Evolutionary conservation across 2,329 filamentous ascomycete species (phyloP).

Genomic region (Fusarium papillatum): DNA sequence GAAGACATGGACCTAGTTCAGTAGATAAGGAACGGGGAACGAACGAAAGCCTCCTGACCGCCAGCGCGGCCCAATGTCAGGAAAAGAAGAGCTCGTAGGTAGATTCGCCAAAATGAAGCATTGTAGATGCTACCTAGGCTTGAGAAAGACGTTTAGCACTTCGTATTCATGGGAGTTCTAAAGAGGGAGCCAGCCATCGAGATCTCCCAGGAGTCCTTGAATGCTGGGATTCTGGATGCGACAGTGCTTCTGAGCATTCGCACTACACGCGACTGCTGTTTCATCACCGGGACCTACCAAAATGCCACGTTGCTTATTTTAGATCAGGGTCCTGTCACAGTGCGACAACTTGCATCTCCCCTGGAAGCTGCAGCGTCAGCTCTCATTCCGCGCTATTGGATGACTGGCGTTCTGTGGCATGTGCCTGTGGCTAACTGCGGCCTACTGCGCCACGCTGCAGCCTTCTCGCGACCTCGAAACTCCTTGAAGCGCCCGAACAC

Average conservation of each 20-base stretch:
- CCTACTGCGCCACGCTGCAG: conserved; percentile 41
- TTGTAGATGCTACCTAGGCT: conserved; percentile 27
- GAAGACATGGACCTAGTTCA: conserved; percentile 47
- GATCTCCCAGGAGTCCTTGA: conserved; percentile 39
- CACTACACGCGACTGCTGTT: conserved; percentile 35
- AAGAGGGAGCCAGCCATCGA: conserved; percentile 32
- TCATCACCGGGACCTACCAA: conserved; percentile 2
- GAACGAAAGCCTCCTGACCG: conserved; percentile 32
- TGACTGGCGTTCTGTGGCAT: conserved; percentile 30
- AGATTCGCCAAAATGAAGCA: conserved; percentile 31
- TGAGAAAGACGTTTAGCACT: conserved; percentile 24
- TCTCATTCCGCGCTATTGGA: conserved; percentile 14
- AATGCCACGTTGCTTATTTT: conserved; percentile 36
- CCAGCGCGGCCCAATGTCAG: conserved; percentile 42
- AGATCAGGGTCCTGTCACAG: conserved; percentile 39
- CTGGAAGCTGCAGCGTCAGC: conserved; percentile 31
- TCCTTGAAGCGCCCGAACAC: conserved; percentile 27
- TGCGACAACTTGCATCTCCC: conserved; percentile 32
- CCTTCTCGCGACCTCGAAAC: conserved; percentile 38
- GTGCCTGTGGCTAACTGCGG: conserved; percentile 45
- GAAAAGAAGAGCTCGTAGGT: conserved; percentile 19
- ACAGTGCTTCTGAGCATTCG: conserved; percentile 24
- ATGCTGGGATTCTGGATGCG: conserved; percentile 21
- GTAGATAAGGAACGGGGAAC: conserved; percentile 7
- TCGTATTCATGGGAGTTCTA: conserved; percentile 19